Base-by-base conservation (phyloP, 371 early-diverging fungal species). In the Mucor plumbeus region DNA sequence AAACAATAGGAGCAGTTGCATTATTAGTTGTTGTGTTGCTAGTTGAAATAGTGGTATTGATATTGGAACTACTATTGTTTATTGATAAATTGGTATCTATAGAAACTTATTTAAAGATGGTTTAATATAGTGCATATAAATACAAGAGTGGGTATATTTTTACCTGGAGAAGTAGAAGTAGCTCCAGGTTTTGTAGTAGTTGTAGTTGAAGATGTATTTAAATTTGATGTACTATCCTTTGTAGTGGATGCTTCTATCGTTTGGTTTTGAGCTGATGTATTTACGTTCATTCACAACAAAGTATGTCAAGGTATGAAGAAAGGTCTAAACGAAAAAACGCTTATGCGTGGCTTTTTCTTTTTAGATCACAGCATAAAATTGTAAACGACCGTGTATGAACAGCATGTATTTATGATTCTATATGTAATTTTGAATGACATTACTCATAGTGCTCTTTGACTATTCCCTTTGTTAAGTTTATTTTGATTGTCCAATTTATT, bases 271-370 rank as follows among this genome's bases (percentile, higher is more conserved):
- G 47, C 47, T 47, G 47, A 17, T 19, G 47, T 9, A 47, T 19
- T 47, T 26, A 26, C 26, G 26, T 26, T 26, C 47, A 47, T 47
- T 47, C 19, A 9, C 17, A 47, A 47, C n/a, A 47, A 17, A 44
- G 44, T 44, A 5, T 44, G 6, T 44, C 47, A 1, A 47, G 47
- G 17, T 47, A 19, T 47, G 47, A 47, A 47, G 47, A 19, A 47
- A 2, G 17, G 19, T 47, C 47, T 47, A 19, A 47, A 47, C 47
- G 9, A 47, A 47, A 47, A 47, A 47, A 19, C 17, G 47, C 9
- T 47, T 47, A 47, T 47, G 47, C 47, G 47, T 47, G 47, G 47
- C 47, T 47, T 47, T 47, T 47, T 47, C 47, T 47, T 47, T 47
- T 47, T 47, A 15, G 47, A 47, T 7, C 17, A 47, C 47, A 47